phyloP scores from a whole-genome alignment of 257 asterid genomes.

The Mitragyna speciosa region DNA sequence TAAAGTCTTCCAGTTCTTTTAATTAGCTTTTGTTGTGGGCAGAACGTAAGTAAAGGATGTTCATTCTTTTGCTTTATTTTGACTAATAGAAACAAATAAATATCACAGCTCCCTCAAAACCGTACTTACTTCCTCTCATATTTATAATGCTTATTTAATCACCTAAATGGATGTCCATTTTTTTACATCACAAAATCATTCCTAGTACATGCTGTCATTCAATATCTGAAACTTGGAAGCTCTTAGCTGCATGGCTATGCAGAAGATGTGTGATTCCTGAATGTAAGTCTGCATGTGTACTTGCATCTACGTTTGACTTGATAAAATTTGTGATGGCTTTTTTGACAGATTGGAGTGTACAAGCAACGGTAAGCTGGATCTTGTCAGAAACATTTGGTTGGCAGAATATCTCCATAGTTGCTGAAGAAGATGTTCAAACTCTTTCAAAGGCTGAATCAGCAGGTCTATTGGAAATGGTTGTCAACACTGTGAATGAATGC shows the following conservation, averaged over 20 bases:
- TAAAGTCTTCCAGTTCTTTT: not conserved
- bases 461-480: constrained; percentile 49
- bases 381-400: constrained; percentile 50
- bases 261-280: not conserved
- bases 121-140: not conserved
- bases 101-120: not conserved
- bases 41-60: not conserved
- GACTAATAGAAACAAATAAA: not conserved
- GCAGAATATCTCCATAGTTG: constrained; percentile 59
- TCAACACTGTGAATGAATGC: constrained; percentile 59
- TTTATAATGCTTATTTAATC: not conserved
- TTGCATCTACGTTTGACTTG: not conserved
- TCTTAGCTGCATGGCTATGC: not conserved
- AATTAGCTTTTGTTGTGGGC: not conserved
- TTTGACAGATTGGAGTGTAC: constrained; percentile 79
- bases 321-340: not conserved
- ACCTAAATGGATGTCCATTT: not conserved
- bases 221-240: not conserved
- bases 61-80: not conserved
- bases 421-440: constrained; percentile 79
- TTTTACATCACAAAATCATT: not conserved
- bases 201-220: not conserved
- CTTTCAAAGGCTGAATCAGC: constrained; percentile 61
- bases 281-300: not conserved
- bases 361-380: constrained; percentile 77